These are phyloP conservation scores for Tubosaeta sp. DNA, from an alignment of 768 basidiomycete genomes.

Conservation along the genomic window DNA sequence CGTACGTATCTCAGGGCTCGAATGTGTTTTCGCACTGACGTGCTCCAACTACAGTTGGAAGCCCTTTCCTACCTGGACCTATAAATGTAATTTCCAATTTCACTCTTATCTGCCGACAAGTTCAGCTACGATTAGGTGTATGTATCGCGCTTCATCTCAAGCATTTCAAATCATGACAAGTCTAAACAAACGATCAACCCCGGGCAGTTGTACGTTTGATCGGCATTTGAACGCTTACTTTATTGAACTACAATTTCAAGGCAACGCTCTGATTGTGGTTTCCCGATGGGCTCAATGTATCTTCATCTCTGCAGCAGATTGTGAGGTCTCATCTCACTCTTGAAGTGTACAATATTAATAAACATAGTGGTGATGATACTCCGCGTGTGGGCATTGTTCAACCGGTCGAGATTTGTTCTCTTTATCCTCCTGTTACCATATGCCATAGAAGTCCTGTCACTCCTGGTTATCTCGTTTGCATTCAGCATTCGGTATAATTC, in stretches of 20 bases:
- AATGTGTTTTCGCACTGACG: background rate
- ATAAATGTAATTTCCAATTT: background rate
- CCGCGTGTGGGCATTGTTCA: background rate
- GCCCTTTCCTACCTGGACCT: background rate
- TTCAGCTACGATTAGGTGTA: background rate
- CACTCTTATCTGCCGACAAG: background rate
- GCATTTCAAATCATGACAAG: background rate
- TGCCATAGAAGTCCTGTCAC: background rate
- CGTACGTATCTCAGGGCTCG: background rate
- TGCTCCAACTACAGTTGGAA: background rate
- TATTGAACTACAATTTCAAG: background rate
- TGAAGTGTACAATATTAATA: background rate
- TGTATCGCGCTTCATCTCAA: background rate
- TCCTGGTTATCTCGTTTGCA: background rate
- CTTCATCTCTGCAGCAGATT: background rate
- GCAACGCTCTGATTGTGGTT: background rate
- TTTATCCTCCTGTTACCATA: background rate
- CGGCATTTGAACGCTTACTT: background rate
- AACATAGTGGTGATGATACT: background rate
- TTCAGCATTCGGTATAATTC: background rate
- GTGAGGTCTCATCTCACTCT: too few species aligned
- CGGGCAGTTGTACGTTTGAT: background rate
- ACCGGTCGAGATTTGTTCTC: background rate
- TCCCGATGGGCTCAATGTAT: background rate
- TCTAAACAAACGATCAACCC: background rate